A percentile compares a stretch with the other conserved stretches of the same genome.
Conservation (phyloP, 371 early-diverging fungal genomes). For the Synchytrium microbalum region DNA sequence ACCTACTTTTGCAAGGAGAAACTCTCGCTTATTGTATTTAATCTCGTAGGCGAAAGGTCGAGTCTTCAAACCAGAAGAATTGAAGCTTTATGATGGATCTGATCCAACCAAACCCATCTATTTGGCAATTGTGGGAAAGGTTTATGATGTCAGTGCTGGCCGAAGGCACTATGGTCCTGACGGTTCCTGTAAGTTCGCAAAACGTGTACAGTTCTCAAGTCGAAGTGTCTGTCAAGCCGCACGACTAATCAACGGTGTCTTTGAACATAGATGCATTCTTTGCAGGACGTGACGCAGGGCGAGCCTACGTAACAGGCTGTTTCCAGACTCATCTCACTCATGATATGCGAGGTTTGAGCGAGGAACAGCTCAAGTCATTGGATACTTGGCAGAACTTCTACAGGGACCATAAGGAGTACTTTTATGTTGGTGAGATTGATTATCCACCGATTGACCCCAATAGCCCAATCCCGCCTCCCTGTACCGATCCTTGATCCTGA, state of each 20-base stretch:
- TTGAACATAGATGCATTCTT: no score
- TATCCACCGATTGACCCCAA: conserved; percentile 70
- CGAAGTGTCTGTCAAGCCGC: no score
- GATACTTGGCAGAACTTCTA: conserved; percentile 86
- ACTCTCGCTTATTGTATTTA: no score
- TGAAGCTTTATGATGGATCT: conserved; percentile 70
- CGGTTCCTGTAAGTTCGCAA: conserved; percentile 22
- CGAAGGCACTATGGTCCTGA: conserved; percentile 72
- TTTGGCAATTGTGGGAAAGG: conserved; percentile 78
- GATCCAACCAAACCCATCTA: conserved; percentile 73
- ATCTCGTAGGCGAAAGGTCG: conserved; percentile 18
- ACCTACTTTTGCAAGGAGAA: no score
- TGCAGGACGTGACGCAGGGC: conserved; percentile 75
- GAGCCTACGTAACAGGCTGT: conserved; percentile 93
- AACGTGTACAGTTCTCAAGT: no score
- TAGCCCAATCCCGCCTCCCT: no score
- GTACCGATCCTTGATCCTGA: no score
- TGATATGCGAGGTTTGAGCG: conserved; percentile 76
- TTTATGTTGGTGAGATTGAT: conserved; percentile 81
- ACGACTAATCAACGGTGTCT: no score
- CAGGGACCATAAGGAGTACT: conserved; percentile 72
- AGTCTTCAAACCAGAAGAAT: conserved; percentile 63
- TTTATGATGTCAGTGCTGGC: conserved; percentile 76
- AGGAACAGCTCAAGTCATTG: conserved; percentile 65
- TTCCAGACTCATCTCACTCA: conserved; percentile 86